These are phyloP conservation scores for Discostella stelligeroides DNA, from an alignment of 108 stramenopile species.

Conservation along the genomic window DNA sequence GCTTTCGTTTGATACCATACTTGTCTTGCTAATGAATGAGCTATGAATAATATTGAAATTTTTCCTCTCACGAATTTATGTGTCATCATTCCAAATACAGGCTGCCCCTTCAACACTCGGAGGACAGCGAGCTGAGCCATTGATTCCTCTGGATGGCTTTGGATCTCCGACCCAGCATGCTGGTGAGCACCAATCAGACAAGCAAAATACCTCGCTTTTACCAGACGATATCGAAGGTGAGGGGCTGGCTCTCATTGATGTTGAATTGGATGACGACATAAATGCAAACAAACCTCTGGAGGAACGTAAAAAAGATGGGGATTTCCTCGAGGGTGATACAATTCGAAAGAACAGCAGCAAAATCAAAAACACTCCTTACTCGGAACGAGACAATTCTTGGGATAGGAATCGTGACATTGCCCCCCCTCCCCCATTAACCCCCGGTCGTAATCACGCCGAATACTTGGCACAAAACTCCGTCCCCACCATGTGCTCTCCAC, in stretches of 20 bases:
- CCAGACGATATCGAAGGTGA: slow-evolving; percentile 36
- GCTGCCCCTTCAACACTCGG: no score
- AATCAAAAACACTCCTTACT: slow-evolving; percentile 5
- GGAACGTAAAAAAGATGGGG: slow-evolving; percentile 29
- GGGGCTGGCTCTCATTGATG: slow-evolving; percentile 43
- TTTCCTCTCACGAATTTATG: no score
- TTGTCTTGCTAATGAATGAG: no score
- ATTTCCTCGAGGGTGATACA: slow-evolving; percentile 13
- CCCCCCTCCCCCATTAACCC: slow-evolving; percentile 46
- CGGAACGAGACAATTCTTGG: slow-evolving; percentile 3
- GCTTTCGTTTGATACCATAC: no score
- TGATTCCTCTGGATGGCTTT: no score
- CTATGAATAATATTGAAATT: no score
- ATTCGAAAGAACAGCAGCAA: slow-evolving; percentile 5
- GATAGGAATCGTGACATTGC: slow-evolving; percentile 39
- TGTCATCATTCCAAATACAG: no score
- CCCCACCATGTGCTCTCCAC: slow-evolving; percentile 56
- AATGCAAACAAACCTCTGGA: not conserved
- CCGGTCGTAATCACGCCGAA: slow-evolving; percentile 38
- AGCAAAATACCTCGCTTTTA: not conserved
- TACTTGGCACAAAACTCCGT: slow-evolving; percentile 54
- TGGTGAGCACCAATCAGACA: not conserved
- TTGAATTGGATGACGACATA: slow-evolving; percentile 41
- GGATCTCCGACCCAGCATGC: not conserved
- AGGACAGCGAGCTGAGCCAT: no score